Conservation (phyloP, 768 basidiomycete species). For the Naganishia kalamii region DNA sequence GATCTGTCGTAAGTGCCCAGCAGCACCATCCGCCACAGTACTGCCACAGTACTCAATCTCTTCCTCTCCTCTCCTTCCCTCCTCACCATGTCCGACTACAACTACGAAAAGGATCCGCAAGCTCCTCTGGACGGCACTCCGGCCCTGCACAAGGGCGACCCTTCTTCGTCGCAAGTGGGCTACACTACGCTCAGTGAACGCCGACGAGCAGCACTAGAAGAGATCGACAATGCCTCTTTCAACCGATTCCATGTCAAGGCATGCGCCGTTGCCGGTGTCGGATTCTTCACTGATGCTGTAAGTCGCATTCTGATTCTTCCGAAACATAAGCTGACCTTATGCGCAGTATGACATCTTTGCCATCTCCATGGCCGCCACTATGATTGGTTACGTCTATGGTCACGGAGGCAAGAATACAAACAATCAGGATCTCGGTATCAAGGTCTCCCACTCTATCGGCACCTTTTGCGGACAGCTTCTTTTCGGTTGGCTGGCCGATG, state of each 20-base stretch:
- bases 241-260: constrained; percentile 79
- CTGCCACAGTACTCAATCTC: not conserved
- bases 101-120: constrained; percentile 9
- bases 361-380: constrained; percentile 74
- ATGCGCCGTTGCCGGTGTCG: constrained; percentile 53
- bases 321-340: not conserved
- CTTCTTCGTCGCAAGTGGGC: not conserved
- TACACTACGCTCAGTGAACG: constrained; percentile 49
- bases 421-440: constrained; percentile 54
- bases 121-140: not conserved
- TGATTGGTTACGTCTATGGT: constrained; percentile 79
- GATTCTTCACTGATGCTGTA: constrained; percentile 83
- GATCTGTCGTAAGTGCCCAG: not conserved
- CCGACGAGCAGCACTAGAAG: constrained; percentile 71
- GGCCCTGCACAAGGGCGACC: not conserved
- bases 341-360: constrained; percentile 64
- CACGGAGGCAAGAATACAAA: constrained; percentile 49
- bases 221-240: constrained; percentile 81
- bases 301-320: not conserved
- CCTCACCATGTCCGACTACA: constrained; percentile 10
- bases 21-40: too few relatives aligned
- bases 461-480: constrained; percentile 45
- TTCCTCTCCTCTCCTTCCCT: not conserved
- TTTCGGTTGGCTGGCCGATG: constrained; percentile 47
- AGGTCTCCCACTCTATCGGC: constrained; percentile 46